phyloP scores from a whole-genome alignment of 345 rosid species.

The Turritis glabra region DNA sequence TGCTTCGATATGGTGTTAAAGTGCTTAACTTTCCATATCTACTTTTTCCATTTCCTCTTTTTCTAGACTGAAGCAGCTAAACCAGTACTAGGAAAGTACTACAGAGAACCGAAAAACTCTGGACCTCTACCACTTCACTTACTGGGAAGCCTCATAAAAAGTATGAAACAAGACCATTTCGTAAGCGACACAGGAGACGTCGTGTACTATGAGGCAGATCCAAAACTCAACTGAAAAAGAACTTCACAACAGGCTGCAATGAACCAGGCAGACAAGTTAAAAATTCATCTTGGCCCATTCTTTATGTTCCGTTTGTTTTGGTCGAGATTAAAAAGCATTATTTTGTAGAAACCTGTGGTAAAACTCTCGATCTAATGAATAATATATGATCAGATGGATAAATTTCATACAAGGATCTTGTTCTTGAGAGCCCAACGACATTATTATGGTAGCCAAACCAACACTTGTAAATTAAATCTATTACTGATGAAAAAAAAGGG shows the following conservation, averaged over 20 bases:
- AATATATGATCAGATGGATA: background rate
- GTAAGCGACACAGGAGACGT: conserved; percentile 73
- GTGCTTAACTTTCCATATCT: background rate
- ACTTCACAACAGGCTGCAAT: conserved; percentile 15
- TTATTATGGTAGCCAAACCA: background rate
- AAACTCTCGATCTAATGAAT: background rate
- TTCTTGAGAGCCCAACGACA: conserved; percentile 2
- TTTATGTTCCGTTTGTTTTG: conserved; percentile 3
- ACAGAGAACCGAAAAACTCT: conserved; percentile 68
- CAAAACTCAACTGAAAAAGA: conserved; percentile 39
- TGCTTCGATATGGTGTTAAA: background rate
- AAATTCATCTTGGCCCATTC: conserved; percentile 5
- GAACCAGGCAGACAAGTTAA: background rate
- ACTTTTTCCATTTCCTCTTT: background rate
- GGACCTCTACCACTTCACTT: conserved; percentile 66
- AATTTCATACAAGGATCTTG: background rate
- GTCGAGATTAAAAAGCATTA: background rate
- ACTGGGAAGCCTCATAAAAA: conserved; percentile 48
- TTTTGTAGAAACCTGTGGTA: background rate
- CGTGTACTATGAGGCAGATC: conserved; percentile 63
- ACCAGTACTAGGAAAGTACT: conserved; percentile 74
- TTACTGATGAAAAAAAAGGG: background rate
- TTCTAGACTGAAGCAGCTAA: conserved; percentile 73
- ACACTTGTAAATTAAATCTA: background rate
- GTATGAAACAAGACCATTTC: conserved; percentile 70